Evolutionary conservation across 2,329 filamentous ascomycete species (phyloP), one percentile per base, ranked within the genome.

Genomic region (Pseudocercospora cruenta): DNA sequence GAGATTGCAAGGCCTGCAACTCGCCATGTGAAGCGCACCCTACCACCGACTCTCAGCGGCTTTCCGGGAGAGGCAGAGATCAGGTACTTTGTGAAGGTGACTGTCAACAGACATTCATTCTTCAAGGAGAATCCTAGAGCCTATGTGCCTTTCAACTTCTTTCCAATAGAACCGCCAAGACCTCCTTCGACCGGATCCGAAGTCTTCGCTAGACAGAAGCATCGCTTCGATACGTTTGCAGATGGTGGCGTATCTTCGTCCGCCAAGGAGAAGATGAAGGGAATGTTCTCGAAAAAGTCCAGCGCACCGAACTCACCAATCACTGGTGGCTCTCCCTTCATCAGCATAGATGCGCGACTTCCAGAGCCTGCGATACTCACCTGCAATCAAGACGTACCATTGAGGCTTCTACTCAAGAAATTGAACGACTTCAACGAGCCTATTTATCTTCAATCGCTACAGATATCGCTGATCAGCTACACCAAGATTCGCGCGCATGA

Each of bases 41-140:
- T 99, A 10, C 95, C 95, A 4, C 95, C 95, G 0, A 96, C 93
- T 4, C 82, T 98, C 62, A 91, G 87, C n/a, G 93, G 92, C 2
- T 94, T 95, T 71, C 92, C 92, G 0, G 90, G 90, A 33, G 88
- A 94, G 78, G 94, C 94, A 22, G 93, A 97, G 79, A 94, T 98
- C 67, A 87, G 90, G 71, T 99, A 99, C 80, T 99, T 92, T 77
- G 86, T 98, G 76, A 99, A 99, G 78, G 93, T 91, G n/a, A 98
- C 95, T 0, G 89, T 98, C 5, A 92, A 93, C 74, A 85, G 93
- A n/a, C 93, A 93, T 0, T 90, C 91, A 14, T 85, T 97, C 66
- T 92, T 96, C 79, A 94, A 94, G 76, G 93, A 97, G 80, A 97
- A 97, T 74, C 91, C 93, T 78, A 85, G 94, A 62, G 78, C 80